Percentiles rank a stretch among this genome's conserved stretches.
phyloP scores from a whole-genome alignment of 2,329 filamentous ascomycete species.

The Waltergamsia citrina region DNA sequence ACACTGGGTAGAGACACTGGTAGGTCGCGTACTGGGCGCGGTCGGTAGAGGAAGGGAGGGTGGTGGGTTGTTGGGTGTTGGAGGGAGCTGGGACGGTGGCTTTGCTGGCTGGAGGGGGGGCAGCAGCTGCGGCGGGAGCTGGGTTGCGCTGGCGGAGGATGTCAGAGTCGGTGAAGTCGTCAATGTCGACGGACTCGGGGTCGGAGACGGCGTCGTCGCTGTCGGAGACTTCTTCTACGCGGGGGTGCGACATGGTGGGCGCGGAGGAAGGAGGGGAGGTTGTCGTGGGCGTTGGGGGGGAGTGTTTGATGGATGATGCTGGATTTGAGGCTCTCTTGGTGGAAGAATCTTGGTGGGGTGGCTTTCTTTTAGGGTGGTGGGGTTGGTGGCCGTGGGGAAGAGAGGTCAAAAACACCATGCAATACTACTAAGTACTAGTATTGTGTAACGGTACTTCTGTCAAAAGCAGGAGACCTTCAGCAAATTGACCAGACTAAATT shows the following conservation, averaged over 20 bases:
- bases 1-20: slow-evolving; percentile 89
- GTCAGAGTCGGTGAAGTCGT: slow-evolving; percentile 49
- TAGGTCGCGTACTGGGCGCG: slow-evolving; percentile 59
- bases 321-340: neutral
- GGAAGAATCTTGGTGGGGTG: slow-evolving; percentile 3
- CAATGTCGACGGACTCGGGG: slow-evolving; percentile 78
- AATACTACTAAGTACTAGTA: too few species aligned
- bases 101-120: slow-evolving; percentile 21
- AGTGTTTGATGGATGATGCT: slow-evolving; percentile 3
- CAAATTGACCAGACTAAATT: too few species aligned
- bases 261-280: slow-evolving; percentile 1
- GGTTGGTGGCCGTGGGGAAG: neutral
- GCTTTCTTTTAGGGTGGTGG: slow-evolving; percentile 2
- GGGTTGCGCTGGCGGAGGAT: slow-evolving; percentile 32
- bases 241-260: slow-evolving; percentile 66
- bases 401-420: neutral
- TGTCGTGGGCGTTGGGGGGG: slow-evolving; percentile 10
- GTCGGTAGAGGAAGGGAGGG: slow-evolving; percentile 29
- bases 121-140: slow-evolving; percentile 15
- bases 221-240: slow-evolving; percentile 88
- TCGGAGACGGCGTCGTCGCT: slow-evolving; percentile 67
- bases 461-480: too few species aligned
- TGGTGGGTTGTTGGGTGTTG: slow-evolving; percentile 17
- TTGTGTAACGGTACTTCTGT: too few species aligned
- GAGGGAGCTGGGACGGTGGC: slow-evolving; percentile 17